Conservation (phyloP, 2,329 filamentous ascomycete genomes). For the Graphilbum sp. region DNA sequence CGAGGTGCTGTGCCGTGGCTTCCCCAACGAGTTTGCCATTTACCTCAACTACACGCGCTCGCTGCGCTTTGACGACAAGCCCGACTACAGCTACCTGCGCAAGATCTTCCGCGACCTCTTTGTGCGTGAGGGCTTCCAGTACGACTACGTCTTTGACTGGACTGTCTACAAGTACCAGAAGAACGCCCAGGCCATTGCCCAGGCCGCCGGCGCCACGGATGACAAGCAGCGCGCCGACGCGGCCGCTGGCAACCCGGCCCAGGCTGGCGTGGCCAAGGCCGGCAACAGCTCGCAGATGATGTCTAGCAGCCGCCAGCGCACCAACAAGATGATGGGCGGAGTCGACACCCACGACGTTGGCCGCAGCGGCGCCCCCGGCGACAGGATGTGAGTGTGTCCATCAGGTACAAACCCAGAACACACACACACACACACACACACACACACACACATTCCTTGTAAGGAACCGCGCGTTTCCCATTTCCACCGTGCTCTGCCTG, state of each 20-base stretch:
- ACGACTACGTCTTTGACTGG: slow-evolving; percentile 99
- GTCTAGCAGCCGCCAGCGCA: slow-evolving; percentile 59
- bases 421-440: too few relatives aligned
- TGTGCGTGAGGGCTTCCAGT: slow-evolving; percentile 97
- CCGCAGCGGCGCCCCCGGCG: slow-evolving; percentile 63
- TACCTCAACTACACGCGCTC: slow-evolving; percentile 99
- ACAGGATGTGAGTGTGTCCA: slow-evolving; percentile 69
- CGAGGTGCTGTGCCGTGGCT: slow-evolving; percentile 95
- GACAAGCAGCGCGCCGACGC: slow-evolving; percentile 57
- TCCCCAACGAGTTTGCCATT: slow-evolving; percentile 98
- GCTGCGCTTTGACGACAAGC: slow-evolving; percentile 98
- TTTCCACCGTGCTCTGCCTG: slow-evolving; percentile 77
- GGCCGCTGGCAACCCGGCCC: slow-evolving; percentile 44
- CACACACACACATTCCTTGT: slow-evolving; percentile 70
- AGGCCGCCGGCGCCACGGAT: slow-evolving; percentile 61
- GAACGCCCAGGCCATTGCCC: slow-evolving; percentile 88
- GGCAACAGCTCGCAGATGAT: slow-evolving; percentile 54
- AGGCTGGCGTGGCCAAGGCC: slow-evolving; percentile 21
- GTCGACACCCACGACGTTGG: slow-evolving; percentile 56
- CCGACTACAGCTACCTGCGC: slow-evolving; percentile 97
- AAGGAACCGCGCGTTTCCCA: slow-evolving; percentile 75
- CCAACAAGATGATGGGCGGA: too few relatives aligned
- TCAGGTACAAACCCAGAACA: neutral
- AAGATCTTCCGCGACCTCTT: slow-evolving; percentile 99
- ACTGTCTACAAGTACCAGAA: slow-evolving; percentile 99